Conservation (phyloP, 192 early-diverging fungal species). For the Martensiomyces pterosporus region DNA sequence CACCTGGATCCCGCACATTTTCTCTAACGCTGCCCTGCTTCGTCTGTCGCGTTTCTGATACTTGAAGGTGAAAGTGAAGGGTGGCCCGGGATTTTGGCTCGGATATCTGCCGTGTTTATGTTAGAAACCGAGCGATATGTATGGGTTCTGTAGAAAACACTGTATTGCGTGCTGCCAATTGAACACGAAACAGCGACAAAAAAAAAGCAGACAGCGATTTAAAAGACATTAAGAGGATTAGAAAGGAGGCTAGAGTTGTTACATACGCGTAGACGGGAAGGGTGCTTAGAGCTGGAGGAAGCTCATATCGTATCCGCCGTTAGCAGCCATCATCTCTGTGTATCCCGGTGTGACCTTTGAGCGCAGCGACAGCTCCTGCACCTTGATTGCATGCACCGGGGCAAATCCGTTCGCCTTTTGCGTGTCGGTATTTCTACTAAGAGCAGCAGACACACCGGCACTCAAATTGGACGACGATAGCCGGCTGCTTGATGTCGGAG, state of each 20-base stretch:
- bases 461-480: background rate
- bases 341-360: constrained; percentile 39
- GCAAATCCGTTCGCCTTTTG: constrained; percentile 10
- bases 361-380: constrained; percentile 26
- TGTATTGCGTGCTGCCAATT: too few species aligned
- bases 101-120: too few species aligned
- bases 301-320: constrained; percentile 46
- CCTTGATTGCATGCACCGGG: constrained; percentile 18
- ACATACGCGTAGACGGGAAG: too few species aligned
- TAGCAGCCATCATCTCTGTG: constrained; percentile 32
- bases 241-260: too few species aligned
- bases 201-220: background rate
- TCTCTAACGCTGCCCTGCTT: too few species aligned
- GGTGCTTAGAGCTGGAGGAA: constrained; percentile 18
- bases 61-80: too few species aligned
- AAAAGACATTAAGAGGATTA: too few species aligned
- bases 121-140: too few species aligned
- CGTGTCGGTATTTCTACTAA: background rate
- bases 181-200: too few species aligned
- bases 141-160: too few species aligned
- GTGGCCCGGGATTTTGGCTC: too few species aligned
- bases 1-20: constrained; percentile 44
- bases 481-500: constrained; percentile 12
- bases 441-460: background rate
- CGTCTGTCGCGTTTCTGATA: too few species aligned